Base-by-base conservation (phyloP, 225 moss, liverwort and hornwort species). In the Anthoceros angustus region DNA sequence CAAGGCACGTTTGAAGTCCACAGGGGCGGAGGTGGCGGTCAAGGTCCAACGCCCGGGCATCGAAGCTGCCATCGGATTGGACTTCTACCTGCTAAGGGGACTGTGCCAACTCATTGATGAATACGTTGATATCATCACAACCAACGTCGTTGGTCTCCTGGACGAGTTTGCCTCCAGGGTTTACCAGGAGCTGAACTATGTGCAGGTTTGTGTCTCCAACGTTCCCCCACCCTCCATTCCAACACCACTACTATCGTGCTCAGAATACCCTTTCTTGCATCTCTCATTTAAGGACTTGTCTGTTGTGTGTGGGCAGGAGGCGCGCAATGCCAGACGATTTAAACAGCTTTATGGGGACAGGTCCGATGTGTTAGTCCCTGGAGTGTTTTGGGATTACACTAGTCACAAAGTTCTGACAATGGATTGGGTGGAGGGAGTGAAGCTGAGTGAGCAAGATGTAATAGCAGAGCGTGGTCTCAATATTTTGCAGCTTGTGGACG, bases 161-260 rank as follows among this genome's bases (percentile, higher is more conserved):
- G 86, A 98, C 64, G 95, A 98, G 73, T 86, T 83, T 72, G 86
- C 86, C 11, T 74, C 84, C 63, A 82, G 95, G 68, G 95, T 98
- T 11, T 98, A 92, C 70, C 91, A 98, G 73, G 95, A 98, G 82
- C 87, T 98, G 41, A 98, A 98, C 68, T 98, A 98, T 70, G 95
- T 98, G 50, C 86, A 86, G 77, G 86, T 86, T 40, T 69, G 39
- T 15, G 14, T 68, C 38, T 61, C 12, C 32, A 63, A 38, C 38
- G 32, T 5, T 42, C 26, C 69, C 11, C 38, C 61, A 8, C 5
- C 15, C 20, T 12, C 43, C 14, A 5, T 25, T 62, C 41, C 20
- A 61, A 26, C 20, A 14, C 39, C 6, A 10, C 16, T 25, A 32
- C 16, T 62, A 66, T 26, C 38, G 64, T 66, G 25, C 12, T 41